These are phyloP conservation scores for Citrullus mucosospermus DNA, from an alignment of 306 rosid genomes.

Conservation along the genomic window DNA sequence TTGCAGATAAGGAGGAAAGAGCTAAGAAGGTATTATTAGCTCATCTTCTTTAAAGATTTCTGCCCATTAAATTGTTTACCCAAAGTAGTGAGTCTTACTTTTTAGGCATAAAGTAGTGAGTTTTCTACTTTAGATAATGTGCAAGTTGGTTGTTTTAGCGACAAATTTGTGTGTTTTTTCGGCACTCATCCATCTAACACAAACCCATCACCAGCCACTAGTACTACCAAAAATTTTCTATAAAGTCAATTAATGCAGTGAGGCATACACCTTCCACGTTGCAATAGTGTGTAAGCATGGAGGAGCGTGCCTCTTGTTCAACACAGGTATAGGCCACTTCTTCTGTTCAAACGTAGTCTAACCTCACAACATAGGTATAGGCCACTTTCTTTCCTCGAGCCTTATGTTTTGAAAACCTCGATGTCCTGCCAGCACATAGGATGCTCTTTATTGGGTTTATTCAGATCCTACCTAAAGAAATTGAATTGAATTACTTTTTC, in stretches of 20 bases:
- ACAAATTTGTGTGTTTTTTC: not conserved
- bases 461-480: not conserved
- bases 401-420: not conserved
- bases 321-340: not conserved
- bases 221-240: not conserved
- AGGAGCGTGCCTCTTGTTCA: not conserved
- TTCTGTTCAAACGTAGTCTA: not conserved
- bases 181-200: not conserved
- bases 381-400: not conserved
- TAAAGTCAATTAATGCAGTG: not conserved
- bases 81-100: not conserved
- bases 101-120: not conserved
- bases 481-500: not conserved
- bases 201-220: not conserved
- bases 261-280: not conserved
- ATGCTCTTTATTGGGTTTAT: not conserved
- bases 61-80: not conserved
- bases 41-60: not conserved
- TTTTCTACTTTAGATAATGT: not conserved
- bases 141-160: not conserved
- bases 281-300: not conserved
- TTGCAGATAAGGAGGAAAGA: conserved; percentile 73
- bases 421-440: not conserved
- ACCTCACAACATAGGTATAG: not conserved
- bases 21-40: conserved; percentile 48